Conservation (phyloP, 148 eudicot genomes). For the Fagopyrum tataricum region DNA sequence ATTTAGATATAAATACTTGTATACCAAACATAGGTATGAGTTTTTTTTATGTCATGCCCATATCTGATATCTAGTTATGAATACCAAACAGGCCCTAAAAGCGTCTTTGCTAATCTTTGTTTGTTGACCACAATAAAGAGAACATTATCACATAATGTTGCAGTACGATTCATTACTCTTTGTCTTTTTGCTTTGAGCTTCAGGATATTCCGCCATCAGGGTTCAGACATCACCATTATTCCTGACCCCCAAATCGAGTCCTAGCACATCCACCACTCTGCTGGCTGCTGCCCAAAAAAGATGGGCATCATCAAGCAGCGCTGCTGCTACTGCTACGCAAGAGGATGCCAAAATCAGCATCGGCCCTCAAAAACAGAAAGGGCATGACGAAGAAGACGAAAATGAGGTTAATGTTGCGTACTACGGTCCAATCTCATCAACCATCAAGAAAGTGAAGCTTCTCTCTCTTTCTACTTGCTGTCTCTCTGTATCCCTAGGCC, state of each 20-base stretch:
- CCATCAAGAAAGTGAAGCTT: conserved; percentile 86
- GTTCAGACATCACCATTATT: conserved; percentile 25
- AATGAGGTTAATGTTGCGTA: conserved; percentile 44
- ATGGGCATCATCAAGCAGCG: conserved; percentile 52
- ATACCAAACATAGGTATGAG: too few relatives aligned
- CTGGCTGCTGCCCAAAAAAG: conserved; percentile 37
- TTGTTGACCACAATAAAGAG: background rate
- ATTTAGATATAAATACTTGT: too few relatives aligned
- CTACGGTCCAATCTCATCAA: conserved; percentile 79
- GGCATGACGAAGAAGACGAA: conserved; percentile 24
- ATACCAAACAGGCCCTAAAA: too few relatives aligned
- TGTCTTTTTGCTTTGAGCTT: conserved; percentile 31
- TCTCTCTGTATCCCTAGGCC: conserved; percentile 86
- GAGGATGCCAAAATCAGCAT: conserved; percentile 72
- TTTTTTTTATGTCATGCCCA: too few relatives aligned
- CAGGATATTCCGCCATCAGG: conserved; percentile 42
- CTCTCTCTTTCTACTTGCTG: conserved; percentile 97
- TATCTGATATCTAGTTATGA: too few relatives aligned
- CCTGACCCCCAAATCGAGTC: conserved; percentile 19
- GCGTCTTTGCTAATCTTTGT: background rate
- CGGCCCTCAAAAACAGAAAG: conserved; percentile 51
- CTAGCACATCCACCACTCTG: conserved; percentile 24
- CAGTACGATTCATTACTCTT: background rate
- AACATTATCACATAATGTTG: background rate
- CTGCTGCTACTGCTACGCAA: conserved; percentile 24